phyloP scores from a whole-genome alignment of 2,329 filamentous ascomycete species.

The Pseudogymnoascus sp. region DNA sequence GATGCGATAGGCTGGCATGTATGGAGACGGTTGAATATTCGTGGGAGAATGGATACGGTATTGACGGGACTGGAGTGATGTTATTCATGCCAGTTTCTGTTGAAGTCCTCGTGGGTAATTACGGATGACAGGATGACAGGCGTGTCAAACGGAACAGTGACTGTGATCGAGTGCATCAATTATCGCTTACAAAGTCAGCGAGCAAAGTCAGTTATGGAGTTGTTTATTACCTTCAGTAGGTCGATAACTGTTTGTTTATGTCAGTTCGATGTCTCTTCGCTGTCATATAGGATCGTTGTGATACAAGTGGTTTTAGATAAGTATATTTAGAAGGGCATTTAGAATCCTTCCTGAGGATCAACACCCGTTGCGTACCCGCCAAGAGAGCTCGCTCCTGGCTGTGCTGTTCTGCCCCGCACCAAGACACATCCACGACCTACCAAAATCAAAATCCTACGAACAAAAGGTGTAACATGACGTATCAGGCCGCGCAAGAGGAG shows the following conservation, averaged over 20 bases:
- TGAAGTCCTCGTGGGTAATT: slow-evolving; percentile 27
- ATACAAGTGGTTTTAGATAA: background rate
- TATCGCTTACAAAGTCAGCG: background rate
- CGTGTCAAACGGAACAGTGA: slow-evolving; percentile 21
- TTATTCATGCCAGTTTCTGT: slow-evolving; percentile 24
- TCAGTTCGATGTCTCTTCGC: background rate
- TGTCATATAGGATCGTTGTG: background rate
- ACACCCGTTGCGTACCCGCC: background rate
- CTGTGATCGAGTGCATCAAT: slow-evolving; percentile 16
- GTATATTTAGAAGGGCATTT: background rate
- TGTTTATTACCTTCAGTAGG: background rate
- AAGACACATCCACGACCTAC: background rate
- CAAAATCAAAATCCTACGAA: background rate
- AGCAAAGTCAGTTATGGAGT: background rate
- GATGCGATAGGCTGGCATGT: background rate
- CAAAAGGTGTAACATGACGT: background rate
- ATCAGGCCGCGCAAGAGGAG: background rate
- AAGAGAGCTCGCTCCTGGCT: background rate
- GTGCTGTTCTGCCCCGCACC: background rate
- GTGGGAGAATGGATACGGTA: slow-evolving; percentile 25
- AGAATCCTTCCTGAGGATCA: background rate
- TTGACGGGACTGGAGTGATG: slow-evolving; percentile 31
- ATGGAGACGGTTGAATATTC: background rate
- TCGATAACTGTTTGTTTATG: background rate
- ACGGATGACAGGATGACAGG: slow-evolving; percentile 17